A percentile compares a stretch with the other conserved stretches of the same genome.
phyloP scores from a whole-genome alignment of 192 early-diverging fungal genomes.

The Phycomyces blakesleeanus region DNA sequence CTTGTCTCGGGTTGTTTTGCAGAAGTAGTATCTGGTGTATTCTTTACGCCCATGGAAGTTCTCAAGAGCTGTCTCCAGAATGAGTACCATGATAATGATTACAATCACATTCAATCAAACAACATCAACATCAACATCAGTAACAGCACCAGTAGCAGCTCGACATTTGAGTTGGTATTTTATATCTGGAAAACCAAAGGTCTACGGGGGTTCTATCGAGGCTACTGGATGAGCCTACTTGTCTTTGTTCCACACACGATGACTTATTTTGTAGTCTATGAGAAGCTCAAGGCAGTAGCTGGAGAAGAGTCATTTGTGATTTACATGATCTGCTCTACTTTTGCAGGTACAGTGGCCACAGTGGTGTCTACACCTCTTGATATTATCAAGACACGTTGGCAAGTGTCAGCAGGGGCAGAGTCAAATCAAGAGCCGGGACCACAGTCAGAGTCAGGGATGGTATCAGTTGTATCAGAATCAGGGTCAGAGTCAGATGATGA shows the following conservation, averaged over 20 bases:
- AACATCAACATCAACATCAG: too few species aligned
- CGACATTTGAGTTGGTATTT: conserved; percentile 36
- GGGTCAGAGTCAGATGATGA: conserved; percentile 29
- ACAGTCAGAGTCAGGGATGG: too few species aligned
- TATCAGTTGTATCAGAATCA: too few species aligned
- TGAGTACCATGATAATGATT: background rate
- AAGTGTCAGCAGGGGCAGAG: too few species aligned
- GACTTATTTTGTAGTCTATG: conserved; percentile 67
- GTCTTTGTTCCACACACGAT: conserved; percentile 78
- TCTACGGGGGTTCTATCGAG: conserved; percentile 62
- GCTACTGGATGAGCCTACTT: conserved; percentile 66
- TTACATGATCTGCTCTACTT: conserved; percentile 59
- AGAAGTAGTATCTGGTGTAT: conserved; percentile 60
- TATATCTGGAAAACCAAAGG: conserved; percentile 57
- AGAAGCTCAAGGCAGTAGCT: conserved; percentile 46
- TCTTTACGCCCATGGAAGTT: conserved; percentile 89
- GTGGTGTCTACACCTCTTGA: conserved; percentile 66
- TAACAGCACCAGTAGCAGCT: too few species aligned
- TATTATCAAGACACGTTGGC: conserved; percentile 81
- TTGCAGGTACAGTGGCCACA: conserved; percentile 54
- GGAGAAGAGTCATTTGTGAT: conserved; percentile 46
- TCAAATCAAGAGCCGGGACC: too few species aligned
- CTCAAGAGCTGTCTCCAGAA: conserved; percentile 73
- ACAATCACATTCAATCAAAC: too few species aligned
- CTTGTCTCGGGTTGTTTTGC: conserved; percentile 54